Percentiles rank a stretch among this genome's conserved stretches.
Conservation (phyloP, 1,139 yeast species). For the Debaryomyces robertsiae region DNA sequence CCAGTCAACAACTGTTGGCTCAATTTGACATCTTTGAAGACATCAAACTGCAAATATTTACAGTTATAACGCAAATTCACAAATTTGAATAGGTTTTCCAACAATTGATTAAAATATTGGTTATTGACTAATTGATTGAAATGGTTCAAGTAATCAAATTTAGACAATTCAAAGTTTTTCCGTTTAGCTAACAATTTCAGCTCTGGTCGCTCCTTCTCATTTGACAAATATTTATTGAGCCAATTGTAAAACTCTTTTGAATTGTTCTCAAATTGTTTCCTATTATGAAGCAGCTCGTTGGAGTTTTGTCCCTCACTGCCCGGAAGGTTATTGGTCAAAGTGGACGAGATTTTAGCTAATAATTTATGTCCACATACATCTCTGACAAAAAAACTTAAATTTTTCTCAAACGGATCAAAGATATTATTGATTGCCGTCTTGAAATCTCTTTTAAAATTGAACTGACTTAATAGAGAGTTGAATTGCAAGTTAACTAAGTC, state of each 20-base stretch:
- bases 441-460: slow-evolving; percentile 28
- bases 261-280: slow-evolving; percentile 67
- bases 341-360: slow-evolving; percentile 27
- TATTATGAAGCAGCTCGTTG: slow-evolving; percentile 27
- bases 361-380: slow-evolving; percentile 36
- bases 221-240: slow-evolving; percentile 67
- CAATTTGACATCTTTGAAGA: slow-evolving; percentile 24
- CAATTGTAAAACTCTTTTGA: slow-evolving; percentile 76
- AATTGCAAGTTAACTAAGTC: slow-evolving; percentile 26
- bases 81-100: slow-evolving; percentile 44
- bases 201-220: slow-evolving; percentile 64
- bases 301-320: slow-evolving; percentile 10
- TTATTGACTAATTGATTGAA: slow-evolving; percentile 61
- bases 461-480: slow-evolving; percentile 23
- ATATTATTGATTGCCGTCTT: slow-evolving; percentile 21
- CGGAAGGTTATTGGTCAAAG: slow-evolving; percentile 10
- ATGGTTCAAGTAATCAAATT: slow-evolving; percentile 71
- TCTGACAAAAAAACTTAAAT: slow-evolving; percentile 31
- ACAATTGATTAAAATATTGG: slow-evolving; percentile 45
- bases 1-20: slow-evolving; percentile 28
- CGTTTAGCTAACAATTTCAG: slow-evolving; percentile 62
- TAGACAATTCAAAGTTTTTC: slow-evolving; percentile 64
- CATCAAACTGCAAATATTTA: slow-evolving; percentile 21
- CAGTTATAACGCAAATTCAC: slow-evolving; percentile 25
- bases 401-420: slow-evolving; percentile 38